Percentiles rank a stretch among this genome's conserved stretches.
phyloP scores from a whole-genome alignment of 1,284 basidiomycete species.

The Tranzscheliella williamsii region DNA sequence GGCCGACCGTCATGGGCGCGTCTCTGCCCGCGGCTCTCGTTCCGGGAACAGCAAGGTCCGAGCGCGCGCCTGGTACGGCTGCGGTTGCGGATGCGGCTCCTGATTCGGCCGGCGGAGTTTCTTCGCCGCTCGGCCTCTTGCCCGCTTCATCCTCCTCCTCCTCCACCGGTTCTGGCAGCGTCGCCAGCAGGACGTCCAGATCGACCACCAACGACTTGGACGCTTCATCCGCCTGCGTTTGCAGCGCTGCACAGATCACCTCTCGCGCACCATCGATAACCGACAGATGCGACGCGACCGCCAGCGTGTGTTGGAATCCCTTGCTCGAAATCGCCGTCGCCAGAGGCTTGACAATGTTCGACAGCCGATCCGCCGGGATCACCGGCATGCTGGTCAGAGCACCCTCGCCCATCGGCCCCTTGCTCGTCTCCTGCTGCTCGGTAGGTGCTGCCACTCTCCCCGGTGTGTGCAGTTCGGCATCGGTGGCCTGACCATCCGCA shows the following conservation, averaged over 20 bases:
- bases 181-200: slow-evolving; percentile 47
- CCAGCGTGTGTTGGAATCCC: slow-evolving; percentile 59
- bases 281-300: slow-evolving; percentile 54
- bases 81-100: slow-evolving; percentile 1
- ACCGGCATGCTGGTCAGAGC: slow-evolving; percentile 9
- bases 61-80: background rate
- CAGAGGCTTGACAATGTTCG: slow-evolving; percentile 54
- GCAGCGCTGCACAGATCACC: slow-evolving; percentile 49
- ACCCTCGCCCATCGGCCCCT: slow-evolving; percentile 5
- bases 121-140: slow-evolving; percentile 9
- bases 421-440: background rate
- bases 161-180: slow-evolving; percentile 40
- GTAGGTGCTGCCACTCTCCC: background rate
- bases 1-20: slow-evolving; percentile 23
- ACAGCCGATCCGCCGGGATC: slow-evolving; percentile 49
- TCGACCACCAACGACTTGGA: slow-evolving; percentile 39
- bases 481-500: background rate
- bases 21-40: slow-evolving; percentile 27
- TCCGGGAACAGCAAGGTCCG: slow-evolving; percentile 22
- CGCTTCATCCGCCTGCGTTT: slow-evolving; percentile 48
- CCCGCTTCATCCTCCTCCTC: slow-evolving; percentile 34
- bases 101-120: slow-evolving; percentile 11
- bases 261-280: slow-evolving; percentile 48
- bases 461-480: background rate
- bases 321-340: slow-evolving; percentile 52